Percentiles rank a stretch among this genome's conserved stretches.
Conservation (phyloP, 345 rosid genomes). For the Populus simonii region DNA sequence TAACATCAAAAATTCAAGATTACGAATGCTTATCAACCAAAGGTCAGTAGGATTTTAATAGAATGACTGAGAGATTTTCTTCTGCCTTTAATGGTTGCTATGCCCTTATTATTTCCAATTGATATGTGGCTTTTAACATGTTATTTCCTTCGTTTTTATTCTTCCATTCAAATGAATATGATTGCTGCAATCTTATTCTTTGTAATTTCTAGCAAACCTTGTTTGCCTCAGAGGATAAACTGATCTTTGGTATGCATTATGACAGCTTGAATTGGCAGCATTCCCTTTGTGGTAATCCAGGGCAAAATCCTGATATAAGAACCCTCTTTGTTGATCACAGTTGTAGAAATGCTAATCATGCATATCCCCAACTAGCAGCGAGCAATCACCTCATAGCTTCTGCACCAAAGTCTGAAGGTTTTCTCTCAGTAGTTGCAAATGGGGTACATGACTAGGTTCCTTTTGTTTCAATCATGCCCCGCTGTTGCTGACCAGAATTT, state of each 20-base stretch:
- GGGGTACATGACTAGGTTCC: constrained; percentile 21
- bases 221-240: background rate
- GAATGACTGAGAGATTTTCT: background rate
- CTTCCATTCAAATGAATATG: background rate
- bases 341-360: constrained; percentile 33
- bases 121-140: background rate
- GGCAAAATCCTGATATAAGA: constrained; percentile 37
- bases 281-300: constrained; percentile 33
- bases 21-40: constrained; percentile 37
- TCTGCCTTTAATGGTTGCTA: background rate
- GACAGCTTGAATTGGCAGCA: constrained; percentile 54
- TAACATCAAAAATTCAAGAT: constrained; percentile 27
- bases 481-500: background rate
- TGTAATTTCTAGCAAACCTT: background rate
- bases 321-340: constrained; percentile 41
- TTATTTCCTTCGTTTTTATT: background rate
- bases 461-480: background rate
- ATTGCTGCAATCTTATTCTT: background rate
- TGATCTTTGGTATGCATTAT: constrained; percentile 13
- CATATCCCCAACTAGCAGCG: constrained; percentile 17
- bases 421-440: constrained; percentile 21
- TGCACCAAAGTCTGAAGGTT: constrained; percentile 30
- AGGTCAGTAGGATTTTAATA: constrained; percentile 19
- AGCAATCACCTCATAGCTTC: constrained; percentile 23
- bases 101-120: background rate